phyloP scores from a whole-genome alignment of 2,329 filamentous ascomycete genomes.

The Phialemoniopsis sp. region DNA sequence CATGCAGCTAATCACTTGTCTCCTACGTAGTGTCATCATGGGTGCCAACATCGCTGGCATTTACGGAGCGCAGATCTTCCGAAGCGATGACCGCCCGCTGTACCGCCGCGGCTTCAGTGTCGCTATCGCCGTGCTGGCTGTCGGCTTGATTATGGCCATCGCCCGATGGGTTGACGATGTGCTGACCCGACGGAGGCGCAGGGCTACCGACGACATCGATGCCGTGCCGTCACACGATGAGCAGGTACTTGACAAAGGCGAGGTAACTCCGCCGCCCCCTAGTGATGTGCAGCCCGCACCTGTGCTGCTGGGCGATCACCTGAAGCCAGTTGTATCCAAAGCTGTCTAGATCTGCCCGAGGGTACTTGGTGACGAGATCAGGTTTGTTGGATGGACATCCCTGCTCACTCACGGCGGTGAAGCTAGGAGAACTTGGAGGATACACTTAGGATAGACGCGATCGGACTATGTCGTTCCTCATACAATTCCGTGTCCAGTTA shows the following conservation, averaged over 20 bases:
- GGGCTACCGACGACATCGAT: slow-evolving; percentile 1
- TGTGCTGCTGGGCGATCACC: neutral
- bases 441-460: too few species aligned
- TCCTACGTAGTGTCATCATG: slow-evolving; percentile 46
- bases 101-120: slow-evolving; percentile 48
- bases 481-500: too few species aligned
- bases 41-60: slow-evolving; percentile 58
- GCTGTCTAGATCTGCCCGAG: too few species aligned
- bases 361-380: too few species aligned
- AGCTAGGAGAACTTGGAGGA: too few species aligned
- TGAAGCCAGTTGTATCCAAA: neutral
- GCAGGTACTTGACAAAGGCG: slow-evolving; percentile 6
- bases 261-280: too few species aligned
- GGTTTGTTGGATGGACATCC: too few species aligned
- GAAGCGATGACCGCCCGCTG: slow-evolving; percentile 41
- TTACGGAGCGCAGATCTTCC: slow-evolving; percentile 58
- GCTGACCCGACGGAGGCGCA: slow-evolving; percentile 12
- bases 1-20: neutral
- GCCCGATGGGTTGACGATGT: slow-evolving; percentile 38
- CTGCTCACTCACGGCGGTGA: too few species aligned
- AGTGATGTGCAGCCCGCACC: neutral
- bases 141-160: slow-evolving; percentile 35
- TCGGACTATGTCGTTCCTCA: too few species aligned
- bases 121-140: slow-evolving; percentile 34
- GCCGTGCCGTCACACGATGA: slow-evolving; percentile 1